A percentile compares a stretch with the other conserved stretches of the same genome.
Evolutionary conservation across 495 filamentous ascomycete species (phyloP).

Genomic region (Penicillium subrubescens): DNA sequence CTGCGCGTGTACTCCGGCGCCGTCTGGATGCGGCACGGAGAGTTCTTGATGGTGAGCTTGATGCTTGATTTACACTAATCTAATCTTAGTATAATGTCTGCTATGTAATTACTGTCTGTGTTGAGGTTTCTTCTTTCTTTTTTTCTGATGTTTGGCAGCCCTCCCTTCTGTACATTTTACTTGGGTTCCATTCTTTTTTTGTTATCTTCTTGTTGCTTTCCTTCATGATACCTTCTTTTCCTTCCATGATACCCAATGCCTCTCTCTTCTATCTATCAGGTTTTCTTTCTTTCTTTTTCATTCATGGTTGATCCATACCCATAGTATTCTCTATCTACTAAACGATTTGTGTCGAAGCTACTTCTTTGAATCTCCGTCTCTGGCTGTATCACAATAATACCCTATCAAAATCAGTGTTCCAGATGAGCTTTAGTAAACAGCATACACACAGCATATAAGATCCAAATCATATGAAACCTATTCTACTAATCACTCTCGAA

Average conservation of each 20-base stretch:
- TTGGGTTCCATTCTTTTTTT: slow-evolving; percentile 15
- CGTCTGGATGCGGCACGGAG: slow-evolving; percentile 73
- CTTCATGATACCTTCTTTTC: slow-evolving; percentile 8
- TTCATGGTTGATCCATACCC: slow-evolving; percentile 10
- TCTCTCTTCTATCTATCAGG: slow-evolving; percentile 7
- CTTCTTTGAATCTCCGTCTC: neutral
- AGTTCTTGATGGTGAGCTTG: slow-evolving; percentile 67
- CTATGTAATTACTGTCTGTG: slow-evolving; percentile 3
- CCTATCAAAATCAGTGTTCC: too few relatives aligned
- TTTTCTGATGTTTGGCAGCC: slow-evolving; percentile 8
- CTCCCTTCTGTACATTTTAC: slow-evolving; percentile 20
- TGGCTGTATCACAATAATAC: neutral
- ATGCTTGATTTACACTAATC: slow-evolving; percentile 30
- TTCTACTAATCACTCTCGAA: neutral
- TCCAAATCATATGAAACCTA: neutral
- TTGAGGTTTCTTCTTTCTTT: slow-evolving; percentile 4
- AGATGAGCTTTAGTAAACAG: too few relatives aligned
- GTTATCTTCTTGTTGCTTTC: slow-evolving; percentile 10
- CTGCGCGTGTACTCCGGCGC: slow-evolving; percentile 63
- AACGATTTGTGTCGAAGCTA: neutral
- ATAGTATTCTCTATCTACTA: neutral
- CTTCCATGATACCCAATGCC: slow-evolving; percentile 29
- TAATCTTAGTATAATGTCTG: neutral
- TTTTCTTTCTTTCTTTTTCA: neutral
- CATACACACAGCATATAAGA: neutral